Evolutionary conservation across 139 green algal species (phyloP).

Genomic region (Micromonas pusilla): DNA sequence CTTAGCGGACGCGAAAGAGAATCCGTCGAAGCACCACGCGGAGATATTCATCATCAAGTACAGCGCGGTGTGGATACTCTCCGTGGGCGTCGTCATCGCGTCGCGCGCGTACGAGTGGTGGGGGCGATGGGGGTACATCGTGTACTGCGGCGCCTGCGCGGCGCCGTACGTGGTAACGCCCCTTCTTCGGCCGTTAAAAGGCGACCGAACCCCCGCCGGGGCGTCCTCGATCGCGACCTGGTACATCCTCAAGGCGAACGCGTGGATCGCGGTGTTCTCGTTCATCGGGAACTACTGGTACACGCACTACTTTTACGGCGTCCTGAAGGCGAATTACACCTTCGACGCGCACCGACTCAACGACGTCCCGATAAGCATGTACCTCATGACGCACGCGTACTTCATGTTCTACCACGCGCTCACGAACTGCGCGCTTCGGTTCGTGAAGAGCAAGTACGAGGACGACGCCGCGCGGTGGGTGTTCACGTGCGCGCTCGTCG

Average conservation of each 20-base stretch:
- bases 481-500: constrained; percentile 37
- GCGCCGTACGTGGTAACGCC: constrained; percentile 14
- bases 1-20: background rate
- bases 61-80: constrained; percentile 8
- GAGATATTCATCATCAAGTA: constrained; percentile 19
- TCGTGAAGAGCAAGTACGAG: constrained; percentile 21
- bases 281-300: constrained; percentile 99
- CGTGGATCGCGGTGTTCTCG: constrained; percentile 93
- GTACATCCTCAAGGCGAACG: constrained; percentile 67
- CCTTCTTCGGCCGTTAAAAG: background rate
- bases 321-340: constrained; percentile 75
- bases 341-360: constrained; percentile 57
- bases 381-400: constrained; percentile 97
- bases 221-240: no score
- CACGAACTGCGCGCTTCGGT: constrained; percentile 74
- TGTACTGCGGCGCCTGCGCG: constrained; percentile 27
- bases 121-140: constrained; percentile 27
- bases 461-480: background rate
- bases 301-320: constrained; percentile 98
- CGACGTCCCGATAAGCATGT: constrained; percentile 82
- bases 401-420: constrained; percentile 96
- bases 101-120: constrained; percentile 28
- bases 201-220: constrained; percentile 8
- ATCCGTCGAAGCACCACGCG: constrained; percentile 12
- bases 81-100: constrained; percentile 26